These are phyloP conservation scores for Xylaria flabelliformis DNA, from an alignment of 495 filamentous ascomycete species.

Conservation along the genomic window DNA sequence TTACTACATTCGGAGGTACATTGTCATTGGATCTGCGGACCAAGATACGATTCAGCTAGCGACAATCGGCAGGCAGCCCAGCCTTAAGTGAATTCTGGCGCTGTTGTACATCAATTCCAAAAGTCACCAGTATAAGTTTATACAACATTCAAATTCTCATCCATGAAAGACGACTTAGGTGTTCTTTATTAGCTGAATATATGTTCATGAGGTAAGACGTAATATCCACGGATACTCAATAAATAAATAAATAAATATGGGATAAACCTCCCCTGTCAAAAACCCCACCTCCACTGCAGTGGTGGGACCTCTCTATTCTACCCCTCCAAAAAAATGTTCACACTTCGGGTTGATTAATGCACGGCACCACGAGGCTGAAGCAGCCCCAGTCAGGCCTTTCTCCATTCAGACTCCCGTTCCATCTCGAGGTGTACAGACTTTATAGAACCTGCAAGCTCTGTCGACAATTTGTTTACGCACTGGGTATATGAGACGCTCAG, in stretches of 20 bases:
- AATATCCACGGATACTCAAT: no score
- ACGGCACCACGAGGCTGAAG: slow-evolving; percentile 33
- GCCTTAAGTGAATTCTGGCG: background rate
- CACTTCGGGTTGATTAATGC: background rate
- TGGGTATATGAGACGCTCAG: background rate
- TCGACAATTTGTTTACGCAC: background rate
- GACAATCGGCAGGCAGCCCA: background rate
- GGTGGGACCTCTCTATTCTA: slow-evolving; percentile 10
- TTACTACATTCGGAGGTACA: slow-evolving; percentile 21
- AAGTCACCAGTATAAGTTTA: background rate
- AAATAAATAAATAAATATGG: background rate
- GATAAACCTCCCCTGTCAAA: background rate
- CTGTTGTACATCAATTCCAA: background rate
- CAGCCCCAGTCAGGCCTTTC: slow-evolving; percentile 13
- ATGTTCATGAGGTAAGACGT: background rate
- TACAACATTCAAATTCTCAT: background rate
- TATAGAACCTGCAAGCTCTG: background rate
- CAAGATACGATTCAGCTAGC: slow-evolving; percentile 2
- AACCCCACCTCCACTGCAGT: background rate
- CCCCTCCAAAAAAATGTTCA: slow-evolving; percentile 33
- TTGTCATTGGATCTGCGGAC: background rate
- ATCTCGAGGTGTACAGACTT: background rate
- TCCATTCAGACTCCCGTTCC: no score
- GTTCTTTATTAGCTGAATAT: background rate
- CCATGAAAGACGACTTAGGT: background rate